Evolutionary conservation across 495 filamentous ascomycete species (phyloP), one percentile per base, ranked within the genome.

Genomic region (Penicillium tannophilum): DNA sequence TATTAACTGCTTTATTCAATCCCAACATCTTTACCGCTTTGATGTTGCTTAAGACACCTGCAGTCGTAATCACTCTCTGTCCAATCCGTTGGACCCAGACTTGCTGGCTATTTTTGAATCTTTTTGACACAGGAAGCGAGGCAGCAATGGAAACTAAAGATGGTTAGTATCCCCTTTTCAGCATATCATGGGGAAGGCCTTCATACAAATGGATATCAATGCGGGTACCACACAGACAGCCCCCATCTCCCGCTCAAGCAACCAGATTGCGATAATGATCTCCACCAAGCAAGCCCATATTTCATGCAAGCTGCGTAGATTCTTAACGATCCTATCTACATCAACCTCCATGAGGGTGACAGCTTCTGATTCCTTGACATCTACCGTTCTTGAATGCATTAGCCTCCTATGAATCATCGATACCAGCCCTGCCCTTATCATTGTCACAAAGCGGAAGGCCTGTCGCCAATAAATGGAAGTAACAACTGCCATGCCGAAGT

Each of bases 301-400:
- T 10, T 55, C 52, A 23, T 55, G 52, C 14, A 35, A 44, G n/a
- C 8, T 46, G 8, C 26, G 26, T 10, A 55, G 26, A 36, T 9
- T 31, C 14, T 17, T 45, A 9, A 46, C 52, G 10, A 55, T 55
- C 14, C 52, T 19, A 19, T 55, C 52, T 4, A 55, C 41, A 55
- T 55, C 52, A 30, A 26, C 26, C 12, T 26, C 41, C 52, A 55
- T 55, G 7, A 45, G 41, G 4, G 52, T 55, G 24, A 43, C 26
- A 20, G 52, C 39, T 28, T 17, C 9, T 19, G 36, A n/a, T 11
- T 55, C 52, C 6, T 46, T 55, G 7, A 55, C 36, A 35, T 45
- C 41, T 6, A 30, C 23, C 11, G 41, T 10, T 31, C 26, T 30
- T 19, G 8, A 23, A 10, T 7, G 3, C 12, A 19, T 19, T 31